Conservation (phyloP, 2,329 filamentous ascomycete genomes). For the Scytalidium sp. region DNA sequence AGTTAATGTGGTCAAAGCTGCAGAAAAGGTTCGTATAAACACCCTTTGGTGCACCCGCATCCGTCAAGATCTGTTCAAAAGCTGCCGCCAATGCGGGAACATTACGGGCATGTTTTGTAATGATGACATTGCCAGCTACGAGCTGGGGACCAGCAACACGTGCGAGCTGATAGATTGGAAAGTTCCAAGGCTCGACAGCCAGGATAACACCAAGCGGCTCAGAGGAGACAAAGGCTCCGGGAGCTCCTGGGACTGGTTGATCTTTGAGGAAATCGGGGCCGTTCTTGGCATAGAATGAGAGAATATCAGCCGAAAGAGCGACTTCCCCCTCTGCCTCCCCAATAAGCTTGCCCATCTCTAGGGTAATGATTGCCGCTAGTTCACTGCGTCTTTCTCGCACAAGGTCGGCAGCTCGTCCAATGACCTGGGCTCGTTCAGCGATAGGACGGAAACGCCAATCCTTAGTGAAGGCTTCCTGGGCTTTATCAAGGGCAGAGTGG, state of each 20-base stretch:
- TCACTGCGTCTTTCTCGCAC: background rate
- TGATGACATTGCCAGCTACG: constrained; percentile 69
- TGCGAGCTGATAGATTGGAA: constrained; percentile 47
- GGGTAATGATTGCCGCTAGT: background rate
- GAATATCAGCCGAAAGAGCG: background rate
- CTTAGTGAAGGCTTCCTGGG: no score
- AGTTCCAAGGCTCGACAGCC: constrained; percentile 59
- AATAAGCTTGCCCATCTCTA: background rate
- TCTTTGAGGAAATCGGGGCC: background rate
- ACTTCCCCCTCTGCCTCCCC: background rate
- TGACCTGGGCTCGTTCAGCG: background rate
- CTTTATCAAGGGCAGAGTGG: background rate
- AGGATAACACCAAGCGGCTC: constrained; percentile 58
- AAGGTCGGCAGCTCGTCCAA: background rate
- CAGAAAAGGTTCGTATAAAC: constrained; percentile 35
- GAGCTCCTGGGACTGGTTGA: background rate
- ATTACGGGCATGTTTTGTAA: constrained; percentile 59
- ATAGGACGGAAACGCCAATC: background rate
- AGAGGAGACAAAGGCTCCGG: background rate
- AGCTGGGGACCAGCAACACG: constrained; percentile 40
- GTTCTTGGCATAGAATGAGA: background rate
- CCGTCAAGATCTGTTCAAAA: constrained; percentile 9
- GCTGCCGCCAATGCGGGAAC: constrained; percentile 22
- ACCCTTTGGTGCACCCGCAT: constrained; percentile 40
- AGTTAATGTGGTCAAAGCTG: constrained; percentile 31